These are phyloP conservation scores for Amanita muscaria DNA, from an alignment of 768 basidiomycete genomes.

Conservation along the genomic window DNA sequence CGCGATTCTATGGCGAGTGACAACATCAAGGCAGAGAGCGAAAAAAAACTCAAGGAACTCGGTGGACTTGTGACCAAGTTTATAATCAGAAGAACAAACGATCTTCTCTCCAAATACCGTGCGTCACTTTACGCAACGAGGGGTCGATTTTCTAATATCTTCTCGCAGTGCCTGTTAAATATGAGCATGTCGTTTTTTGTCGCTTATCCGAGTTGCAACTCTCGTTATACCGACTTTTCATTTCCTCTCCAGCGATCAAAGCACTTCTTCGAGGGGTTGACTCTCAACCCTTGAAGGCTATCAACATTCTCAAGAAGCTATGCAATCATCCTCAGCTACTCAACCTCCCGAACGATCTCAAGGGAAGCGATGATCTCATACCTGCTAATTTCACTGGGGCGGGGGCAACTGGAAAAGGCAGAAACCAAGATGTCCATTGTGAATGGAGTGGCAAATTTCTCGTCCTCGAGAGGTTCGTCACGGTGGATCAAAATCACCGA, in stretches of 20 bases:
- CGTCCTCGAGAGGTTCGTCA: constrained; percentile 76
- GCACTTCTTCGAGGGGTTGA: constrained; percentile 78
- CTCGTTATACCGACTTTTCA: constrained; percentile 81
- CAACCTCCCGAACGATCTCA: constrained; percentile 75
- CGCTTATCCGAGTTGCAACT: constrained; percentile 76
- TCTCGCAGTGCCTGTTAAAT: constrained; percentile 76
- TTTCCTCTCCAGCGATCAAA: constrained; percentile 88
- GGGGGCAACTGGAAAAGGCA: constrained; percentile 32
- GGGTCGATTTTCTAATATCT: constrained; percentile 4
- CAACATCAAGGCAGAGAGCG: constrained; percentile 66
- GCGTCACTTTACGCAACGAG: constrained; percentile 23
- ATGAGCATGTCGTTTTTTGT: constrained; percentile 97
- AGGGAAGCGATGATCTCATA: constrained; percentile 71
- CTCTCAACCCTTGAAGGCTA: constrained; percentile 93
- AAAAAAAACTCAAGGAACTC: constrained; percentile 87
- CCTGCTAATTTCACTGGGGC: constrained; percentile 75
- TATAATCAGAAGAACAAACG: constrained; percentile 91
- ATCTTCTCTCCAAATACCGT: constrained; percentile 92
- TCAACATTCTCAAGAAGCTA: constrained; percentile 89
- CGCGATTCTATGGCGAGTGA: constrained; percentile 84
- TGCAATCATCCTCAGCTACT: constrained; percentile 94
- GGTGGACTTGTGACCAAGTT: constrained; percentile 84
- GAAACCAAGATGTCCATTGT: constrained; percentile 51
- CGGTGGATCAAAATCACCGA: not conserved
- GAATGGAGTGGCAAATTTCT: constrained; percentile 90